phyloP scores from a whole-genome alignment of 1,139 yeast genomes.

The Arxiozyma bovina region DNA sequence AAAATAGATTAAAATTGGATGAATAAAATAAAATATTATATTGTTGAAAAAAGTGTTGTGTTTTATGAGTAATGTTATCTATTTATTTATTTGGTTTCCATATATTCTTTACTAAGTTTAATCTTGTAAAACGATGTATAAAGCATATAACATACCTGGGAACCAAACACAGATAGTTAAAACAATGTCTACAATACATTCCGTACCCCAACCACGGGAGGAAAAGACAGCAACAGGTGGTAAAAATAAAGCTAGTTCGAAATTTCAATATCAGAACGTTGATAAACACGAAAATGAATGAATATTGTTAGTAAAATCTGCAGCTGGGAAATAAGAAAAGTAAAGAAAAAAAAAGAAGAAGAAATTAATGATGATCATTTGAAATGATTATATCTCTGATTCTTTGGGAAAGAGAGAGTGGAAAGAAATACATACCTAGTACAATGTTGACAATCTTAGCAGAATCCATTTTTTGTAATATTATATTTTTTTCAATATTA shows the following conservation, averaged over 20 bases:
- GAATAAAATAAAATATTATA: not conserved
- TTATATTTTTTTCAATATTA: not conserved
- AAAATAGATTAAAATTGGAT: not conserved
- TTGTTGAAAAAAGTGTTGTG: not conserved
- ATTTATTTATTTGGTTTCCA: no score
- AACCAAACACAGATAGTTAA: conserved; percentile 57
- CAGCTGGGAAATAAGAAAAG: not conserved
- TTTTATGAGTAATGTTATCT: not conserved
- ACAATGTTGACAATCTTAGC: conserved; percentile 33
- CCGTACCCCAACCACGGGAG: conserved; percentile 53
- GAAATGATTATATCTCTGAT: not conserved
- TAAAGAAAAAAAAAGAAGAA: not conserved
- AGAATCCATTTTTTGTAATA: conserved; percentile 26
- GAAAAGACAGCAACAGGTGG: conserved; percentile 70
- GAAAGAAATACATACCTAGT: conserved; percentile 28
- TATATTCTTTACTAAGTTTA: conserved; percentile 8
- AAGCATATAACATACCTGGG: conserved; percentile 70
- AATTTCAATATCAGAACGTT: not conserved
- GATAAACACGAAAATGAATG: not conserved
- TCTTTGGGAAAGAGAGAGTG: not conserved
- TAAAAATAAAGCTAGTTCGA: conserved; percentile 43
- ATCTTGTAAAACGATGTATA: conserved; percentile 45
- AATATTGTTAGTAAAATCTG: not conserved
- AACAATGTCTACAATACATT: conserved; percentile 52
- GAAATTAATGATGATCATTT: not conserved